Base-by-base conservation (phyloP, 148 eudicot genomes). In the Amaranthus palmeri region DNA sequence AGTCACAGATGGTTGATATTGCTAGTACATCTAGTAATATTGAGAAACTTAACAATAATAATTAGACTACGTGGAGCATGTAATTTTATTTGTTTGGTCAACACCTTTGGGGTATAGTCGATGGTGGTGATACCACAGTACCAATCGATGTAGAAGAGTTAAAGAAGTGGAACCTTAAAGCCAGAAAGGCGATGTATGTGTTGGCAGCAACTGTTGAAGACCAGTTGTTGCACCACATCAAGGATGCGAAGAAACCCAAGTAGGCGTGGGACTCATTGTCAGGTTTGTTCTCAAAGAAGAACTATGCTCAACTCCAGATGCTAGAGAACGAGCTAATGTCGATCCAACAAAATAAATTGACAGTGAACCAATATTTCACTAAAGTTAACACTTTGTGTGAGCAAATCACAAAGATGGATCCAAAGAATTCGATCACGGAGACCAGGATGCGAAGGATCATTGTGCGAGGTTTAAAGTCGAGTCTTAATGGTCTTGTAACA, bases 351-450 rank as follows among this genome's bases (percentile, higher is more conserved):
- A 41, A 54, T 14, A 17, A 7, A 25, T 40, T 68, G 61, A 53
- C 72, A 12, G 18, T 70, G 40, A 59, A 25, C 8, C n/a, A 70
- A 41, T 58, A 50, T 7, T 70, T 70, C 8, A 46, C 43, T 15
- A 58, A 47, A 18, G 53, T 58, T 5, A 56, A 70, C 47, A 43
- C 54, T n/a, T 15, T 70, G 54, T 70, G 54, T 46, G 54, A 59
- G 15, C 44, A 70, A 70, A 57, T 70, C 45, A 13, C 43, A 18
- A 47, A 70, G 54, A 44, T 70, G 25, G 65, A 70, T 70, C 53
- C 51, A 7, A 7, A 70, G 45, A 55, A 45, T 57, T 14, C 63
- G 9, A 70, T 55, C 8, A 57, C 36, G 5, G 43, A 56, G 10
- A 17, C n/a, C 5, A 43, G 42, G n/a, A 54, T 70, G 42, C 0